These are phyloP conservation scores for Mediolabrus comicus DNA, from an alignment of 108 stramenopile species.

Conservation along the genomic window DNA sequence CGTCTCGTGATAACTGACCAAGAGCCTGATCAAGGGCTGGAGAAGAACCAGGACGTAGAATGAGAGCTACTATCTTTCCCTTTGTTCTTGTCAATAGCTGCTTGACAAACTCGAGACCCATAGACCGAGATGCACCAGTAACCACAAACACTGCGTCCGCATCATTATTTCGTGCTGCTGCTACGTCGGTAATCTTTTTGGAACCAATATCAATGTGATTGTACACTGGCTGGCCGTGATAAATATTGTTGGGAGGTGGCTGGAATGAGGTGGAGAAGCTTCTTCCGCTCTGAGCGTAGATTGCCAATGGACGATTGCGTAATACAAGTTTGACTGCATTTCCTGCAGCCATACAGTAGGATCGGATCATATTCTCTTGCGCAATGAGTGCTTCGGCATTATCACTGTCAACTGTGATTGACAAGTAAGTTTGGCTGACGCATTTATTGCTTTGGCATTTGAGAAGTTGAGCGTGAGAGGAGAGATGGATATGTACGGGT, in stretches of 20 bases:
- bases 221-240: constrained; percentile 36
- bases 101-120: constrained; percentile 45
- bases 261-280: constrained; percentile 25
- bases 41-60: constrained; percentile 31
- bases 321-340: too few relatives aligned
- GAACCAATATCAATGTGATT: constrained; percentile 13
- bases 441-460: too few relatives aligned
- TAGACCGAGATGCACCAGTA: constrained; percentile 39
- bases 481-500: too few relatives aligned
- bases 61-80: constrained; percentile 39
- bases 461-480: too few relatives aligned
- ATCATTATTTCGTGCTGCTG: constrained; percentile 33
- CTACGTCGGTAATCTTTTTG: constrained; percentile 10
- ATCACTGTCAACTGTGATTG: too few relatives aligned
- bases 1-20: constrained; percentile 5
- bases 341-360: too few relatives aligned
- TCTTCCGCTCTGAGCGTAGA: not conserved
- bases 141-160: constrained; percentile 46
- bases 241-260: constrained; percentile 33
- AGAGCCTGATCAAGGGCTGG: constrained; percentile 25
- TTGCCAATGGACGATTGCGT: not conserved
- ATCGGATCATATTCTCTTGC: not conserved
- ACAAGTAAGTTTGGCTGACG: too few relatives aligned
- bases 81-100: constrained; percentile 28
- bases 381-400: too few relatives aligned